Evolutionary conservation across 176 grass and related monocot species (phyloP).

Genomic region (Sorghum bicolor): Sorghum_bicolor_NCBIv3 NC_012870.2:4775501-4776000

Average conservation of each 20-base stretch:
- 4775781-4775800: neutral
- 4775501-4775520: neutral
- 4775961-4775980: neutral
- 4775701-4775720: constrained; percentile 32
- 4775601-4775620: neutral
- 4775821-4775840: neutral
- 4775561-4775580: neutral
- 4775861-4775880: neutral
- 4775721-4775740: neutral
- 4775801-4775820: neutral
- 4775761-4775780: neutral
- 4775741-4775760: neutral
- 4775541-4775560: constrained; percentile 26
- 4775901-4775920: neutral
- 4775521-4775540: neutral
- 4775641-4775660: neutral
- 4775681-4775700: neutral
- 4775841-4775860: neutral
- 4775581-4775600: neutral
- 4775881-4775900: neutral
- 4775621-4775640: neutral
- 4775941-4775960: neutral
- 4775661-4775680: neutral
- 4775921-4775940: neutral
- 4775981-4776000: neutral